Percentiles rank a stretch among this genome's conserved stretches.
Conservation (phyloP, 2,329 filamentous ascomycete genomes). For the Myrmaecium sp. region DNA sequence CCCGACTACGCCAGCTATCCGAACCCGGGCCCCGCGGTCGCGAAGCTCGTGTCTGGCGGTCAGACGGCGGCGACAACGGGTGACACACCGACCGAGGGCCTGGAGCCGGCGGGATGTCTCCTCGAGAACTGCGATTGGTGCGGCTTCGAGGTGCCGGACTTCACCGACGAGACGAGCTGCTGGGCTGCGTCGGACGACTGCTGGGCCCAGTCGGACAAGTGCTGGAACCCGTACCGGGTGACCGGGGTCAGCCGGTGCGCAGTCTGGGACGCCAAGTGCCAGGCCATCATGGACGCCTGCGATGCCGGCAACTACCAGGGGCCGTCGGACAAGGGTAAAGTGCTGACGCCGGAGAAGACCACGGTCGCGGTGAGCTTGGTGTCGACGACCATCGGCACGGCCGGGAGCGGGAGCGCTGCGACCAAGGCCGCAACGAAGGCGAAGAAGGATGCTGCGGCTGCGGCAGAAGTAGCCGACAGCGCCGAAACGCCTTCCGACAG, state of each 20-base stretch:
- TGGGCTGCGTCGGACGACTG: conserved; percentile 29
- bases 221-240: conserved; percentile 41
- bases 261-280: conserved; percentile 47
- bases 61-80: conserved; percentile 5
- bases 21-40: conserved; percentile 41
- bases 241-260: conserved; percentile 44
- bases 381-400: not conserved
- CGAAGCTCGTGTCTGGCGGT: conserved; percentile 23
- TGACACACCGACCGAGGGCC: conserved; percentile 28
- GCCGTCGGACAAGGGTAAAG: conserved; percentile 26
- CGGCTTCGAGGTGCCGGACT: conserved; percentile 41
- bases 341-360: conserved; percentile 17
- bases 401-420: not conserved
- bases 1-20: conserved; percentile 37
- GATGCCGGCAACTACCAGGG: conserved; percentile 23
- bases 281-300: conserved; percentile 24
- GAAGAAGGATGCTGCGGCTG: too few relatives aligned
- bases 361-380: too few relatives aligned
- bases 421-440: too few relatives aligned
- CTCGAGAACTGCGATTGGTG: conserved; percentile 60
- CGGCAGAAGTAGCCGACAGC: too few relatives aligned
- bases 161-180: conserved; percentile 39
- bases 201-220: conserved; percentile 42
- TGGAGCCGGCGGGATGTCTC: conserved; percentile 39
- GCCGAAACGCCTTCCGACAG: too few relatives aligned